Evolutionary conservation across 495 filamentous ascomycete genomes (phyloP), one percentile per base, ranked within the genome.

Genomic region (Penicillium roqueforti): DNA sequence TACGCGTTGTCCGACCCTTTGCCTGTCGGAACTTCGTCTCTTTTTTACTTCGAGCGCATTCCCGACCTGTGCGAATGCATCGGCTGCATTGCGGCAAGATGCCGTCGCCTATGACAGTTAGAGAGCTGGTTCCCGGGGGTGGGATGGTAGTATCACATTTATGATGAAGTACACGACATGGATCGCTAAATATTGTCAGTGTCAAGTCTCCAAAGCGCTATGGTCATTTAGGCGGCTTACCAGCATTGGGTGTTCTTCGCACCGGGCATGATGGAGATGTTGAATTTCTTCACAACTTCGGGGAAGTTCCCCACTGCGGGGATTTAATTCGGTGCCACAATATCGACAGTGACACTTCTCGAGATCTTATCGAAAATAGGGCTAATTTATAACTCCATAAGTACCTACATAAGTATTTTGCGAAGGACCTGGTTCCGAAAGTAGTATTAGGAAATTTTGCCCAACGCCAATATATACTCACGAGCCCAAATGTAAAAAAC

Each of bases 161-260:
- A 13, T 66, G 60, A 22, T 63, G 63, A 1, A 66, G 53, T 4
- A 58, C 23, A 29, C 60, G 63, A 22, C 63, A 63, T 43, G 63
- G 60, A 50, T 66, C 63, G 42, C 63, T 66, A 19, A 1, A 41
- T 8, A 6, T 28, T 10, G 19, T 47, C 11, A 47, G 28, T 6
- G 29, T 23, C 45, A 34, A 47, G 14, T 20, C 14, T n/a, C 29
- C 23, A 3, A 11, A 31, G 28, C n/a, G 6, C 7, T 13, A 23
- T 18, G 2, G 20, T 32, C 7, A 7, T 45, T 3, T 29, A 22
- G 10, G 9, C 5, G 0, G 6, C 42, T 45, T 45, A 45, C 42
- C 42, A 45, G 16, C 25, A 45, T 29, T 29, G 42, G 14, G 40
- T 22, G 16, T 28, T 45, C 13, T 19, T 45, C 10, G 42, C 25